Evolutionary conservation across 768 basidiomycete genomes (phyloP).

Genomic region (Termitomyces sp.): DNA sequence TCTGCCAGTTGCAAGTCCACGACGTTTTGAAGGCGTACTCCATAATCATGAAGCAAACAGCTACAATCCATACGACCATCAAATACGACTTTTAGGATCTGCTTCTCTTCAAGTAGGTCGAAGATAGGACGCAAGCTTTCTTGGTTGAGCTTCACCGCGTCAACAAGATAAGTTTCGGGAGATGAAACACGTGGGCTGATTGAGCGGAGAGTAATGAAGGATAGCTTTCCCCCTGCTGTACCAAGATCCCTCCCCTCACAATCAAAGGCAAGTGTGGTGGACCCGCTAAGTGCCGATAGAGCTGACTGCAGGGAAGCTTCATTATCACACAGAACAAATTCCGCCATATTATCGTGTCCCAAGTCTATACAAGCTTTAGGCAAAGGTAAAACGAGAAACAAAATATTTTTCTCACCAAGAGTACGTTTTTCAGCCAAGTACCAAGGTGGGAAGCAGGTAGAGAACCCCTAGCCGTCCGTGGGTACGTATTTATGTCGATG

Average conservation of each 20-base stretch:
- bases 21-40: conserved; percentile 5
- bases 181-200: not conserved
- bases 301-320: not conserved
- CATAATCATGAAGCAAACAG: conserved; percentile 10
- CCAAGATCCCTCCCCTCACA: conserved; percentile 13
- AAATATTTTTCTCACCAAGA: not conserved
- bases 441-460: not conserved
- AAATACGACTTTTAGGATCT: conserved; percentile 11
- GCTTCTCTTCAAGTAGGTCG: conserved; percentile 8
- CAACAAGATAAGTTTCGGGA: conserved; percentile 8
- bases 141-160: conserved; percentile 2
- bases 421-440: not conserved
- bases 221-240: conserved; percentile 1
- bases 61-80: conserved; percentile 16
- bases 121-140: conserved; percentile 7
- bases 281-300: not conserved
- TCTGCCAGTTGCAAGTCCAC: conserved; percentile 15
- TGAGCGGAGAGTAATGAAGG: conserved; percentile 8
- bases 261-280: conserved; percentile 7
- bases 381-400: not conserved
- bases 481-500: not conserved
- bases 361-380: not conserved
- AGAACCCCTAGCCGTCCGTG: no score
- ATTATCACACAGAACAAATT: not conserved
- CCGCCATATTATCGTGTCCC: not conserved